Percentiles rank a stretch among this genome's conserved stretches.
Evolutionary conservation across 495 filamentous ascomycete genomes (phyloP).

Genomic region (Aspergillus campestris): DNA sequence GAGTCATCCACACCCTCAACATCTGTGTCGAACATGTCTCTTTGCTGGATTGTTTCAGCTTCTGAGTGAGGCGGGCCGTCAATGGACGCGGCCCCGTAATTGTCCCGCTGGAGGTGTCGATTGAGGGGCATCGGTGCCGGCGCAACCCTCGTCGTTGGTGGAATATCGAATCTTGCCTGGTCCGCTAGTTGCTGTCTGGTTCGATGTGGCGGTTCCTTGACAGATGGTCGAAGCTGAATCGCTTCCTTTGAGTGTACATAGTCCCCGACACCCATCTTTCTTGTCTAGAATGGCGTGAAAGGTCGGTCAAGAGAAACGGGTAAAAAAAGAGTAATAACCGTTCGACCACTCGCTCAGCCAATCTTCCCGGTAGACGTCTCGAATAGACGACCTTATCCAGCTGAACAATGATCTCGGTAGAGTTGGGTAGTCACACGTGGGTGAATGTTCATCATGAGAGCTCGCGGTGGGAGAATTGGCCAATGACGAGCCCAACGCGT

Average conservation of each 20-base stretch:
- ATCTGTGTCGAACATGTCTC: constrained; percentile 39
- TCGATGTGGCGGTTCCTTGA: constrained; percentile 18
- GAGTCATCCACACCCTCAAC: constrained; percentile 41
- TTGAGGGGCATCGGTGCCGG: constrained; percentile 10
- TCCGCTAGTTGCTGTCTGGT: constrained; percentile 29
- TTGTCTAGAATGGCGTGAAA: background rate
- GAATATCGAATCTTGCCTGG: constrained; percentile 29
- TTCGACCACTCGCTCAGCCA: background rate
- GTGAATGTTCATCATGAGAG: too few species aligned
- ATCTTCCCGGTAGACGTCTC: too few species aligned
- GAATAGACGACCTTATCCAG: too few species aligned
- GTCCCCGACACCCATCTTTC: constrained; percentile 37
- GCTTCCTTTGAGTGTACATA: constrained; percentile 37
- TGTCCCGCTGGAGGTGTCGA: constrained; percentile 9
- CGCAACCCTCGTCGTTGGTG: constrained; percentile 15
- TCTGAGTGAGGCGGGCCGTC: constrained; percentile 8
- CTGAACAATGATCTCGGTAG: too few species aligned
- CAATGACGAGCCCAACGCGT: constrained; percentile 6
- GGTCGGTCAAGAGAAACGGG: background rate
- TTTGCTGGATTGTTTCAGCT: constrained; percentile 13
- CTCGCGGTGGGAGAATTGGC: too few species aligned
- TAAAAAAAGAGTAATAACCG: background rate
- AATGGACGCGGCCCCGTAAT: constrained; percentile 12
- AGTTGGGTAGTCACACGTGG: too few species aligned
- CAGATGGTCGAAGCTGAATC: constrained; percentile 22